A percentile compares a stretch with the other conserved stretches of the same genome.
These are phyloP conservation scores for Tilletia caries DNA, from an alignment of 1,284 basidiomycete genomes.

Conservation along the genomic window DNA sequence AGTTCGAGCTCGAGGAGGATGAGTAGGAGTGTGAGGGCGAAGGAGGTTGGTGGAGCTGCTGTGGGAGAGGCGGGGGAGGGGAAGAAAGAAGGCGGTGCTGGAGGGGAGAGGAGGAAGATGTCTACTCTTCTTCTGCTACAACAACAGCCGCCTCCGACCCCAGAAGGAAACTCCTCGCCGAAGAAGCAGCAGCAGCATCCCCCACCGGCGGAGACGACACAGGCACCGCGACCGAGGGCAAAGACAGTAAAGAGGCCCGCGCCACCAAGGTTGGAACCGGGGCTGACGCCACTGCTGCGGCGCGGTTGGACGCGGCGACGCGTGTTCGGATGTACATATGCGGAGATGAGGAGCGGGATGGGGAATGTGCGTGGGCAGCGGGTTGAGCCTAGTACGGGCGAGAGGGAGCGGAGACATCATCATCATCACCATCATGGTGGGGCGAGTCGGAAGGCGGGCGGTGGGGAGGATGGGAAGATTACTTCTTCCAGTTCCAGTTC, in stretches of 20 bases:
- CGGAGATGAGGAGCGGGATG: conserved; percentile 7
- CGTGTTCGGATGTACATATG: conserved; percentile 9
- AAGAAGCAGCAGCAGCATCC: not conserved
- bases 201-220: not conserved
- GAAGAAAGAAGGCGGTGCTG: too few species aligned
- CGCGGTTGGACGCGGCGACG: not conserved
- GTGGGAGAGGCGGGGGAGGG: too few species aligned
- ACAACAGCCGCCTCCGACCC: not conserved
- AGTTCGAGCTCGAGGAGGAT: not conserved
- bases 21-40: not conserved
- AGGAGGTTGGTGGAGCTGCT: not conserved
- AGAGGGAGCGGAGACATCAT: not conserved
- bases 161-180: not conserved
- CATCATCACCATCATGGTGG: not conserved
- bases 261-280: not conserved
- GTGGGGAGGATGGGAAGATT: not conserved
- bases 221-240: not conserved
- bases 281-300: not conserved
- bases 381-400: conserved; percentile 5
- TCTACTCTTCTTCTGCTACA: too few species aligned
- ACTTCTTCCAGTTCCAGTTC: too few species aligned
- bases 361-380: conserved; percentile 12
- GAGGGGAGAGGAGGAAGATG: too few species aligned
- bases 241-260: too few species aligned
- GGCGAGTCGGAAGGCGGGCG: not conserved